Conservation (phyloP, 306 rosid species). For the Prunus campanulata region DNA sequence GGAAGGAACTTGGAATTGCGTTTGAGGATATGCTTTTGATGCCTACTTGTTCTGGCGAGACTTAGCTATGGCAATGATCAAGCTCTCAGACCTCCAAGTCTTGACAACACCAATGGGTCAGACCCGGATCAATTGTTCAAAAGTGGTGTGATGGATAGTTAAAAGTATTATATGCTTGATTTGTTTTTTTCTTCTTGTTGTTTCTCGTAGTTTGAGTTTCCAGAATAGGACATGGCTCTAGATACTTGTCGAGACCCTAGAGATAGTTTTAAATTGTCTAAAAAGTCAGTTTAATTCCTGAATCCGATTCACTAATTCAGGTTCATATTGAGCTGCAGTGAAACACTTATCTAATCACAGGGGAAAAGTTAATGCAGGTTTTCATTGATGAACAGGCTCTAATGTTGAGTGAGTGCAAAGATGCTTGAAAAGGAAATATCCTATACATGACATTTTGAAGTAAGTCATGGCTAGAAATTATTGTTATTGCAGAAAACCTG, state of each 20-base stretch:
- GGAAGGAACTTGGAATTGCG: conserved; percentile 31
- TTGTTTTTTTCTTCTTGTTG: not conserved
- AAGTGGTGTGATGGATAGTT: conserved; percentile 21
- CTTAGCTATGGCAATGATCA: conserved; percentile 42
- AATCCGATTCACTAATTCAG: not conserved
- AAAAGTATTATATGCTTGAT: conserved; percentile 1
- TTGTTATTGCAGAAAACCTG: no score
- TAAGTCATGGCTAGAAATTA: no score
- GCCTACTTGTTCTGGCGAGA: conserved; percentile 30
- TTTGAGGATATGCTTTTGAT: conserved; percentile 32
- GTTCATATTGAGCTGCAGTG: not conserved
- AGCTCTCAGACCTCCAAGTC: conserved; percentile 40
- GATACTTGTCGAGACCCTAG: not conserved
- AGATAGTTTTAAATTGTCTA: not conserved
- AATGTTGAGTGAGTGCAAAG: not conserved
- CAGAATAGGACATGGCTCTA: not conserved
- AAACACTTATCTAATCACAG: conserved; percentile 1
- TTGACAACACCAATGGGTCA: conserved; percentile 40
- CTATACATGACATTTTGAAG: no score
- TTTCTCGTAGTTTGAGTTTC: not conserved
- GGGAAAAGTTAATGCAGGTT: not conserved
- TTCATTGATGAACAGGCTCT: not conserved
- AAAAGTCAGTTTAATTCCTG: not conserved
- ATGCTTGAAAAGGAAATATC: no score
- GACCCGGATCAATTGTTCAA: conserved; percentile 37